Evolutionary conservation across 305 asterid species (phyloP).

Genomic region (Fraxinus nigra): DNA sequence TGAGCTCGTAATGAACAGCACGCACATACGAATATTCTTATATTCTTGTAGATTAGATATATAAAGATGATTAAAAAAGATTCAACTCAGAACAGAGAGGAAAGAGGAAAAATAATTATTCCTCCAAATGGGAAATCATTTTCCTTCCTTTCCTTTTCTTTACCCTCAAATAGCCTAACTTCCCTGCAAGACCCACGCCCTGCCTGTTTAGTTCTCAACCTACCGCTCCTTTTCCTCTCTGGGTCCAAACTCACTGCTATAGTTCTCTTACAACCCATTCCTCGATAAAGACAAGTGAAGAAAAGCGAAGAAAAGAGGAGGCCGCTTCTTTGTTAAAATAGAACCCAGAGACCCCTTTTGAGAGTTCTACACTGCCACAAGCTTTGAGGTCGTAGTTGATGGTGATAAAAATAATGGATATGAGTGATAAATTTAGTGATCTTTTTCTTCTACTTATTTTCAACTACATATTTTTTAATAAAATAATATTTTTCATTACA

Average conservation of each 20-base stretch:
- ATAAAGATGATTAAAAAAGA: neutral
- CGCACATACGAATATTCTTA: conserved; percentile 13
- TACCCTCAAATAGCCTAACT: conserved; percentile 42
- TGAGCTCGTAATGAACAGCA: conserved; percentile 11
- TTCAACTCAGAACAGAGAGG: conserved; percentile 8
- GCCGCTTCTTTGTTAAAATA: neutral
- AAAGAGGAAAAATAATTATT: conserved; percentile 7
- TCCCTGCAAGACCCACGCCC: conserved; percentile 97
- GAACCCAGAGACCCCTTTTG: neutral
- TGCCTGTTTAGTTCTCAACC: conserved; percentile 96
- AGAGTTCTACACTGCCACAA: conserved; percentile 53
- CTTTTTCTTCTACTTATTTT: too few relatives aligned
- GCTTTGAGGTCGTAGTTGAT: conserved; percentile 17
- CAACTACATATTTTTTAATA: too few relatives aligned
- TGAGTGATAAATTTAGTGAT: neutral
- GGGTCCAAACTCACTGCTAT: conserved; percentile 76
- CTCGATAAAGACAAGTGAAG: conserved; percentile 18
- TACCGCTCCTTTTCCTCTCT: conserved; percentile 86
- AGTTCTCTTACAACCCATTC: conserved; percentile 59
- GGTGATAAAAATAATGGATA: neutral
- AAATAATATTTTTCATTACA: too few relatives aligned
- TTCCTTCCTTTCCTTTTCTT: conserved; percentile 13
- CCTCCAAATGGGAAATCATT: neutral
- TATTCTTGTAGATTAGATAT: neutral
- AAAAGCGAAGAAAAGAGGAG: neutral